phyloP scores from a whole-genome alignment of 169 alveolate genomes.

The Perkinsus chesapeaki region DNA sequence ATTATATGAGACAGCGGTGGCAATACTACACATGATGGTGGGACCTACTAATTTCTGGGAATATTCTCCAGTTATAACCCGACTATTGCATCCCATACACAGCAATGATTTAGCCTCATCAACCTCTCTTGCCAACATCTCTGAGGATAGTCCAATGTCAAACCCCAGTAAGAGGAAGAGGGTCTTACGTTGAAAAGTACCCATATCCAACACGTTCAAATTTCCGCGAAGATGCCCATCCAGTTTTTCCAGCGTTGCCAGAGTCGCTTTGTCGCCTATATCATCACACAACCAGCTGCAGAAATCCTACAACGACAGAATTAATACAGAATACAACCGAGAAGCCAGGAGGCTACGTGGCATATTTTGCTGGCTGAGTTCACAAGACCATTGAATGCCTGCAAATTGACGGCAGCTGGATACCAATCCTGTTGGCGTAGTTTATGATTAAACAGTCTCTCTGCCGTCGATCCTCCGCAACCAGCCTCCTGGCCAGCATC shows the following conservation, averaged over 20 bases:
- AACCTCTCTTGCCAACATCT: neutral
- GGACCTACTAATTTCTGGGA: neutral
- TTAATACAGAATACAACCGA: neutral
- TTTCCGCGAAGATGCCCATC: neutral
- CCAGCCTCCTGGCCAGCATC: neutral
- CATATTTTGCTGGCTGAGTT: neutral
- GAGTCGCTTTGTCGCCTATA: neutral
- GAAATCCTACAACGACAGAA: no score
- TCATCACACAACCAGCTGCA: neutral
- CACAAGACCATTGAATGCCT: neutral
- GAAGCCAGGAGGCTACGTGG: neutral
- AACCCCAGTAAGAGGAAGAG: neutral
- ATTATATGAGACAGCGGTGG: no score
- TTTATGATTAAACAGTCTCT: neutral
- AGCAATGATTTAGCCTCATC: neutral
- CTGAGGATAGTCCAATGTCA: neutral
- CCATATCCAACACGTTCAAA: neutral
- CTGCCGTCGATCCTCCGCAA: neutral
- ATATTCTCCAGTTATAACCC: neutral
- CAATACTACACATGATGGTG: no score
- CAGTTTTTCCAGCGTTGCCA: neutral
- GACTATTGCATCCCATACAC: neutral
- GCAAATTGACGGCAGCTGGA: neutral
- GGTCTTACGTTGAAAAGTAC: neutral
- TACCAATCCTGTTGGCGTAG: neutral